Conservation (phyloP, 768 basidiomycete species). For the Rhodotorula paludigena region DNA sequence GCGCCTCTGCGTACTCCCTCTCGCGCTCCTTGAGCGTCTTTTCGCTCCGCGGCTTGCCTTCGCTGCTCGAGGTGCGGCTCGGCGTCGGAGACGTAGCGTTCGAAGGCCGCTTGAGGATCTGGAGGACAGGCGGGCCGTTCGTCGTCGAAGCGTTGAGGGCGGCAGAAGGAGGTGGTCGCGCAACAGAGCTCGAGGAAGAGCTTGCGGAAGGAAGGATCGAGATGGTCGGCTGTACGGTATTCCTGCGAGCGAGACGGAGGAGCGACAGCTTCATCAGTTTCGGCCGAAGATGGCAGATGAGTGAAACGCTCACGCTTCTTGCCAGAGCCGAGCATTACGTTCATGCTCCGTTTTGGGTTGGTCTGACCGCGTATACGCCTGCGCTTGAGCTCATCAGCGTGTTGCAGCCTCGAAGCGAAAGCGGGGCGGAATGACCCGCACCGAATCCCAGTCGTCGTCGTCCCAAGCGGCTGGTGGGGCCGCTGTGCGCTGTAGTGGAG, state of each 20-base stretch:
- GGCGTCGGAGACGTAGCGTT: not conserved
- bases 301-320: constrained; percentile 9
- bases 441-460: constrained; percentile 22
- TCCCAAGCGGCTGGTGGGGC: not conserved
- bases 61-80: not conserved
- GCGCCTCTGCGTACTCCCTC: constrained; percentile 21
- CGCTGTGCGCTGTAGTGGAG: not conserved
- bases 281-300: not conserved
- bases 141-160: constrained; percentile 12
- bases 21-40: constrained; percentile 24
- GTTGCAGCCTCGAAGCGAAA: not conserved
- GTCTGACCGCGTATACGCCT: constrained; percentile 16
- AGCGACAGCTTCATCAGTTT: not conserved
- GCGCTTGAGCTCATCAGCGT: not conserved
- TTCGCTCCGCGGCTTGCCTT: not conserved
- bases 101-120: constrained; percentile 24
- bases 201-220: constrained; percentile 8
- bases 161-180: not conserved
- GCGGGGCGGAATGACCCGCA: not conserved
- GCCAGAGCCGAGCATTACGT: constrained; percentile 17
- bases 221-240: constrained; percentile 4
- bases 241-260: not conserved
- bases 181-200: not conserved
- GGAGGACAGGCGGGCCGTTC: constrained; percentile 20
- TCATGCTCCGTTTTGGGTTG: not conserved